Evolutionary conservation across 345 rosid genomes (phyloP), one percentile per base, ranked within the genome.

Genomic region (Heritiera littoralis): DNA sequence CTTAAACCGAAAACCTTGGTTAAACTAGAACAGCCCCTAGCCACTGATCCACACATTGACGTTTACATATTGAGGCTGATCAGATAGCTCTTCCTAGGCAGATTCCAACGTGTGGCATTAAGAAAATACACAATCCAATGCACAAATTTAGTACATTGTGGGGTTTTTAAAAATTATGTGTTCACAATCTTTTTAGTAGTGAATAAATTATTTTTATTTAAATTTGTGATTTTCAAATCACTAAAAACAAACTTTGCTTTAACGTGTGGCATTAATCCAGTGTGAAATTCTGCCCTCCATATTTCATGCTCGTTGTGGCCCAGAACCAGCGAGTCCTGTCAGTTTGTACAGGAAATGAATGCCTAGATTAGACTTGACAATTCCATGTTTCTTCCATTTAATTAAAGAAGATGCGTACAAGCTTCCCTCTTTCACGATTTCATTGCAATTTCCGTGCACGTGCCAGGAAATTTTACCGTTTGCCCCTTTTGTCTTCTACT

Each of bases 311-410:
- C 3, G 2, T 0, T 35, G 45, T 52, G 77, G 48, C 77, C 74
- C 74, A 55, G 41, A 52, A 41, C 65, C 74, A 55, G 74, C 74
- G 7, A 58, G 40, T 63, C 20, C 18, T 66, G 64, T 77, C 80
- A 18, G 65, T 14, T 0, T 51, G 56, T 49, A 5, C 63, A 43
- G 15, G 13, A 35, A 38, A 20, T 11, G 45, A 71, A 73, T 55
- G 49, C 7, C 2, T n/a, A 3, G 40, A 30, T 32, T 68, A 54
- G 54, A 68, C 72, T 45, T 68, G 11, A 43, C 52, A 10, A 45
- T 9, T 11, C 30, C 55, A 9, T n/a, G 30, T 66, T 8, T n/a
- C 10, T 13, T 7, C 41, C 74, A 70, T 48, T 48, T 13, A 28
- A 20, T 70, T 18, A 6, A 45, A 9, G n/a, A 8, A 70, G 18